Conservation (phyloP, 805 yeast genomes). For the Torulaspora quercuum region DNA sequence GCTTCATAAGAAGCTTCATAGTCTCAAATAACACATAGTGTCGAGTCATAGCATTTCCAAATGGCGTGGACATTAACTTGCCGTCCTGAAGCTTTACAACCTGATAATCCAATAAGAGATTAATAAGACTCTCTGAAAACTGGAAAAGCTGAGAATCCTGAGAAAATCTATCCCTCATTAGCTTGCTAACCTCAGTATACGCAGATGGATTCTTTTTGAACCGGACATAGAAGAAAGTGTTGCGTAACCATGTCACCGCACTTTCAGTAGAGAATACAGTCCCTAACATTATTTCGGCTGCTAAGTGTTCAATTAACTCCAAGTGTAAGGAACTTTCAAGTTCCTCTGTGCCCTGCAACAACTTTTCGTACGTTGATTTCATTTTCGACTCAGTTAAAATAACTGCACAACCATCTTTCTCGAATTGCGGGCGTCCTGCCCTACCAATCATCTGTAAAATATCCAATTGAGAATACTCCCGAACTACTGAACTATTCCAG, state of each 20-base stretch:
- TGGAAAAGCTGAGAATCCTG: conserved; percentile 34
- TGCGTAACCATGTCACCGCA: conserved; percentile 46
- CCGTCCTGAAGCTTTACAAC: conserved; percentile 28
- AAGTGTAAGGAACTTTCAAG: conserved; percentile 48
- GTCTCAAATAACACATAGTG: conserved; percentile 47
- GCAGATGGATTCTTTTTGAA: conserved; percentile 40
- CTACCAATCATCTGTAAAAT: conserved; percentile 62
- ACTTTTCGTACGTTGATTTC: conserved; percentile 40
- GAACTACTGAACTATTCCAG: conserved; percentile 49
- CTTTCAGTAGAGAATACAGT: conserved; percentile 39
- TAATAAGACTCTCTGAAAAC: conserved; percentile 38
- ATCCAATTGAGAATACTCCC: conserved; percentile 54
- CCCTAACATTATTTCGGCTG: conserved; percentile 44
- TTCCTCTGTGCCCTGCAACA: conserved; percentile 42
- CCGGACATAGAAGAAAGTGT: conserved; percentile 50
- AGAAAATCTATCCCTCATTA: conserved; percentile 15
- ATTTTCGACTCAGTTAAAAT: conserved; percentile 43
- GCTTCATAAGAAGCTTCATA: conserved; percentile 37
- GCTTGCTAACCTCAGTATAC: conserved; percentile 36
- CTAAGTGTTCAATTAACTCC: conserved; percentile 40
- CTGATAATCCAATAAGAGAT: conserved; percentile 33
- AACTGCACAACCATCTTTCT: conserved; percentile 46
- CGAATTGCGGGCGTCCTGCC: conserved; percentile 61
- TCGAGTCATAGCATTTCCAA: conserved; percentile 48
- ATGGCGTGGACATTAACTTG: conserved; percentile 37